Conservation (phyloP, 768 basidiomycete genomes). For the Auriscalpium orientale region DNA sequence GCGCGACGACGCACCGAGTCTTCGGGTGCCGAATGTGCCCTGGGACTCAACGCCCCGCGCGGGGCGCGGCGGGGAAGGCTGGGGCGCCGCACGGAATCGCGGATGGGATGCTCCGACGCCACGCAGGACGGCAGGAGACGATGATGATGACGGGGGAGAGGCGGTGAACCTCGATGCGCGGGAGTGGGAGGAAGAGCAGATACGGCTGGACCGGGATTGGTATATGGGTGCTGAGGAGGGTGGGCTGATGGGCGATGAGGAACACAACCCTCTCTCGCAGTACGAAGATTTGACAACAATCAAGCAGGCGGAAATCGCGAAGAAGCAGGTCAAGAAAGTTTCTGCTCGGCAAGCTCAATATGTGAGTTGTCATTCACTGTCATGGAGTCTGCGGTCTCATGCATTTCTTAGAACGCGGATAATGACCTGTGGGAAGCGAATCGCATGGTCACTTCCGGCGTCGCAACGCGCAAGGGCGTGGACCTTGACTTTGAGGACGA, state of each 20-base stretch:
- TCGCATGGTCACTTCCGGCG: constrained; percentile 93
- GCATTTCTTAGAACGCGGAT: constrained; percentile 71
- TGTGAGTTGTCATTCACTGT: constrained; percentile 37
- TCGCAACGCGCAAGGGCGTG: constrained; percentile 77
- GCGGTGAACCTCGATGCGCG: constrained; percentile 62
- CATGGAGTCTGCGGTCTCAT: background rate
- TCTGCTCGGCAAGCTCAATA: constrained; percentile 96
- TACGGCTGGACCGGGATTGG: constrained; percentile 91
- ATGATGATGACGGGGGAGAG: constrained; percentile 61
- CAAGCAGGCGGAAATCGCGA: constrained; percentile 70
- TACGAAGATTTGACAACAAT: constrained; percentile 76
- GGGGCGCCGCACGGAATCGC: constrained; percentile 47
- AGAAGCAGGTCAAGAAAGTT: constrained; percentile 76
- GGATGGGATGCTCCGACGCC: constrained; percentile 86
- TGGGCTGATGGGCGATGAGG: constrained; percentile 79
- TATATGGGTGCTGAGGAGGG: constrained; percentile 90
- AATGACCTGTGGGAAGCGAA: constrained; percentile 99
- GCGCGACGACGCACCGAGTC: constrained; percentile 64
- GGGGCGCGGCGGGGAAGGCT: constrained; percentile 51
- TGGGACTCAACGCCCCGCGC: constrained; percentile 91
- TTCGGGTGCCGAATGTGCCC: constrained; percentile 83
- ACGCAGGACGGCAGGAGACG: constrained; percentile 53
- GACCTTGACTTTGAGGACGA: constrained; percentile 97
- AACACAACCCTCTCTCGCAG: constrained; percentile 86
- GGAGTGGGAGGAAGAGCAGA: constrained; percentile 98